These are phyloP conservation scores for Chlamydomonas schloesseri DNA, from an alignment of 139 green algal genomes.

Conservation along the genomic window DNA sequence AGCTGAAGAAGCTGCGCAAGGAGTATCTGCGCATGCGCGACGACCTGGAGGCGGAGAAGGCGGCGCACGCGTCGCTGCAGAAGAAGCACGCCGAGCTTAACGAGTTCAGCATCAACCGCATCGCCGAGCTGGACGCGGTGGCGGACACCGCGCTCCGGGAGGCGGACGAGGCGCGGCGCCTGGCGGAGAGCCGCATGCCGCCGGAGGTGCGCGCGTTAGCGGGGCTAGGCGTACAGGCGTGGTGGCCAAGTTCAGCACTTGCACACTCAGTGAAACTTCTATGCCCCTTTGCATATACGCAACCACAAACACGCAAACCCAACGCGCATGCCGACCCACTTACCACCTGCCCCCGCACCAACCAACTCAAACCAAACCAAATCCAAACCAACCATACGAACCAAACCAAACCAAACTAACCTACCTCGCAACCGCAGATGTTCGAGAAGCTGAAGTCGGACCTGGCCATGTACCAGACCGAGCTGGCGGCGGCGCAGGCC, in stretches of 20 bases:
- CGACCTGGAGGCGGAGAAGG: constrained; percentile 57
- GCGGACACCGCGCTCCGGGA: neutral
- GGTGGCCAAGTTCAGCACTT: no score
- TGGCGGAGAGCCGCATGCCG: constrained; percentile 46
- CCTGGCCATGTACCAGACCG: neutral
- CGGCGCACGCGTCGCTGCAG: constrained; percentile 45
- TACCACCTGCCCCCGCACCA: no score
- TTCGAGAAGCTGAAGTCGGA: constrained; percentile 28
- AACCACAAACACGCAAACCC: no score
- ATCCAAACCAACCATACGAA: no score
- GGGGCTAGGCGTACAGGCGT: no score
- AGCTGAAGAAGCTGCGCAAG: constrained; percentile 62
- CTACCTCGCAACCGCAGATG: no score
- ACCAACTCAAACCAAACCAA: no score
- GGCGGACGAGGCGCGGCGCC: neutral
- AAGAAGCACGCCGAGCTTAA: constrained; percentile 5
- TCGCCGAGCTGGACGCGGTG: neutral
- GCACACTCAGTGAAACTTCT: no score
- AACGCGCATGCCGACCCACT: no score
- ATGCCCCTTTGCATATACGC: no score
- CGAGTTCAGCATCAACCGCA: neutral
- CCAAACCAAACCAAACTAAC: no score
- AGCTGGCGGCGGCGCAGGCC: constrained; percentile 1
- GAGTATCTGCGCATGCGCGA: constrained; percentile 56
- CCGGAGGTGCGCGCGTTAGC: constrained; percentile 7